phyloP scores from a whole-genome alignment of 345 rosid species.

The Rhodamnia rubescens region DNA sequence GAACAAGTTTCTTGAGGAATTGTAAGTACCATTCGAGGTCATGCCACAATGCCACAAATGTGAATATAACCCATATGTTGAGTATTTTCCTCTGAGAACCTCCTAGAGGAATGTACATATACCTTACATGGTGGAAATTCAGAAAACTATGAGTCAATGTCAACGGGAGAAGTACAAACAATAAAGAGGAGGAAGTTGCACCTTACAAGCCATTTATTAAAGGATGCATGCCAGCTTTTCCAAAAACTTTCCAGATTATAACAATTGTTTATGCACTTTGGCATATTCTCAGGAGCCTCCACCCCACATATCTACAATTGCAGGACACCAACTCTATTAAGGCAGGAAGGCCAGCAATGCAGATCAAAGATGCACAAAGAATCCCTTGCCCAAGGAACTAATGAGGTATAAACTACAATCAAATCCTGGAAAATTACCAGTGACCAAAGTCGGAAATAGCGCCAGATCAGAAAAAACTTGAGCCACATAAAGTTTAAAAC shows the following conservation, averaged over 20 bases:
- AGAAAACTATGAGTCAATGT: neutral
- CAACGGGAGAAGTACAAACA: neutral
- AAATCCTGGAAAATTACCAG: conserved; percentile 39
- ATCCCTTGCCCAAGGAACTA: neutral
- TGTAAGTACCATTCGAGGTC: conserved; percentile 78
- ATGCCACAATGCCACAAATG: conserved; percentile 96
- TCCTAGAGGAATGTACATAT: conserved; percentile 94
- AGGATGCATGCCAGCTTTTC: conserved; percentile 99
- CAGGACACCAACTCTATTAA: neutral
- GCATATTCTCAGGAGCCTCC: conserved; percentile 90
- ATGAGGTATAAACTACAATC: neutral
- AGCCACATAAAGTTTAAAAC: conserved; percentile 98
- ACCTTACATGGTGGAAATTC: conserved; percentile 29
- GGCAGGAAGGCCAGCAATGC: neutral
- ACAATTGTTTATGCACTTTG: conserved; percentile 88
- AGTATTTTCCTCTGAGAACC: conserved; percentile 78
- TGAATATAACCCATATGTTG: conserved; percentile 83
- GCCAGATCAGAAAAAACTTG: conserved; percentile 88
- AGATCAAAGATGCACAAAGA: neutral
- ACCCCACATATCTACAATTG: conserved; percentile 58
- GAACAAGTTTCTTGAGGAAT: neutral
- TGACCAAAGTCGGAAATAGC: conserved; percentile 93
- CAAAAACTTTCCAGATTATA: conserved; percentile 80
- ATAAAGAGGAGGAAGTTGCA: conserved; percentile 13
- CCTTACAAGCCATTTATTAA: conserved; percentile 98